These are phyloP conservation scores for Lichtheimia ramosa DNA, from an alignment of 371 early-diverging fungal species.

Conservation along the genomic window DNA sequence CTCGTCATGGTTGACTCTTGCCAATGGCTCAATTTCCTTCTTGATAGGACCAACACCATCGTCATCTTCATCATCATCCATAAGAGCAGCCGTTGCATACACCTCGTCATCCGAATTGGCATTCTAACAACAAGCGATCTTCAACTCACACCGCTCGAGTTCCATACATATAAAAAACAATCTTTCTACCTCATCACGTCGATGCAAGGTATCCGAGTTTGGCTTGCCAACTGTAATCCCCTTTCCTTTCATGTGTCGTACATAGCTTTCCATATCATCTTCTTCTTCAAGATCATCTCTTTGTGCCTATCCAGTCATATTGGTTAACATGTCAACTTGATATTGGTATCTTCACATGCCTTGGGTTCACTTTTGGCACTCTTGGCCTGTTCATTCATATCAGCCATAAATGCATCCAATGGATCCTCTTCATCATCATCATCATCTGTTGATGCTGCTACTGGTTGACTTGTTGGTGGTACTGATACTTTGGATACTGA, in stretches of 20 bases:
- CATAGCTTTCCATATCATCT: conserved; percentile 78
- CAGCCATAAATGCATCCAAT: conserved; percentile 89
- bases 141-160: conserved; percentile 6
- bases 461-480: conserved; percentile 1
- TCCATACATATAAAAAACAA: background rate
- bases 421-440: conserved; percentile 77
- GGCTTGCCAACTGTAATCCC: conserved; percentile 66
- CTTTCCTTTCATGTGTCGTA: conserved; percentile 75
- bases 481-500: conserved; percentile 1
- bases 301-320: conserved; percentile 16
- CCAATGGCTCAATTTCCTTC: conserved; percentile 69
- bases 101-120: conserved; percentile 87
- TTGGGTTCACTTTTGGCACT: conserved; percentile 47
- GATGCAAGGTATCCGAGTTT: background rate
- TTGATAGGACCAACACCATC: conserved; percentile 19
- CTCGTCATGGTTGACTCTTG: conserved; percentile 68
- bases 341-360: conserved; percentile 21
- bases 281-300: conserved; percentile 80
- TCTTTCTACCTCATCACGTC: conserved; percentile 46
- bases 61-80: conserved; percentile 36
- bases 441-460: conserved; percentile 5
- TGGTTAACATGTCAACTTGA: background rate
- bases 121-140: conserved; percentile 37
- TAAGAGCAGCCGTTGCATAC: conserved; percentile 75
- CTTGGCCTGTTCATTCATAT: conserved; percentile 64